phyloP scores from a whole-genome alignment of 2,329 filamentous ascomycete genomes.

The Phaeosphaeriaceae sp. region DNA sequence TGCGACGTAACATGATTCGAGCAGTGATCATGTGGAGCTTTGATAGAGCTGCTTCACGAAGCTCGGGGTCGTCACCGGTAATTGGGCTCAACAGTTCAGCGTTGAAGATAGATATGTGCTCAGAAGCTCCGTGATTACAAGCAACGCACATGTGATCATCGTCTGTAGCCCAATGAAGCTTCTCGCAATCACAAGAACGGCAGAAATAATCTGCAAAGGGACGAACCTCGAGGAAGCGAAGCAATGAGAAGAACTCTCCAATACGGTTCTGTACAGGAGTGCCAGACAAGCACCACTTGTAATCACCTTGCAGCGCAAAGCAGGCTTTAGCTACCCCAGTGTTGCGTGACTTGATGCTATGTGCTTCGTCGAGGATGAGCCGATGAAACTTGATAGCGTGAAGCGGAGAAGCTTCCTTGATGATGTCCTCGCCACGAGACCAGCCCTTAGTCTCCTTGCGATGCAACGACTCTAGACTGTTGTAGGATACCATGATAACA shows the following conservation, averaged over 20 bases:
- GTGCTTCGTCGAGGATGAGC: constrained; percentile 91
- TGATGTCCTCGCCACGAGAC: constrained; percentile 76
- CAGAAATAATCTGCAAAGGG: constrained; percentile 96
- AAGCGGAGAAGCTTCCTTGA: constrained; percentile 78
- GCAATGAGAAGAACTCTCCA: constrained; percentile 92
- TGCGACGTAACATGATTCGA: constrained; percentile 91
- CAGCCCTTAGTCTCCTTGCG: constrained; percentile 93
- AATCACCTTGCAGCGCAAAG: constrained; percentile 84
- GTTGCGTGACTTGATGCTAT: constrained; percentile 89
- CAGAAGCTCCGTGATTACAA: constrained; percentile 71
- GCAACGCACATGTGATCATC: constrained; percentile 71
- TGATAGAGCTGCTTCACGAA: constrained; percentile 72
- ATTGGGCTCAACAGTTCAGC: constrained; percentile 89
- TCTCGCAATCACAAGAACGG: constrained; percentile 80
- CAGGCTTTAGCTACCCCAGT: constrained; percentile 95
- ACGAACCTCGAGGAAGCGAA: constrained; percentile 86
- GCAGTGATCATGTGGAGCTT: constrained; percentile 90
- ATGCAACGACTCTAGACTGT: constrained; percentile 86
- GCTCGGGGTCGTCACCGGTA: constrained; percentile 54
- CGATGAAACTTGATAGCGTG: constrained; percentile 89
- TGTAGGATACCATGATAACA: constrained; percentile 97
- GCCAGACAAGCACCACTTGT: constrained; percentile 95
- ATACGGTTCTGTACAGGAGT: constrained; percentile 97
- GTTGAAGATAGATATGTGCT: constrained; percentile 85
- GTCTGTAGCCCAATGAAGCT: constrained; percentile 82